phyloP scores from a whole-genome alignment of 208 protist species.

The Acanthamoeba healyi region DNA sequence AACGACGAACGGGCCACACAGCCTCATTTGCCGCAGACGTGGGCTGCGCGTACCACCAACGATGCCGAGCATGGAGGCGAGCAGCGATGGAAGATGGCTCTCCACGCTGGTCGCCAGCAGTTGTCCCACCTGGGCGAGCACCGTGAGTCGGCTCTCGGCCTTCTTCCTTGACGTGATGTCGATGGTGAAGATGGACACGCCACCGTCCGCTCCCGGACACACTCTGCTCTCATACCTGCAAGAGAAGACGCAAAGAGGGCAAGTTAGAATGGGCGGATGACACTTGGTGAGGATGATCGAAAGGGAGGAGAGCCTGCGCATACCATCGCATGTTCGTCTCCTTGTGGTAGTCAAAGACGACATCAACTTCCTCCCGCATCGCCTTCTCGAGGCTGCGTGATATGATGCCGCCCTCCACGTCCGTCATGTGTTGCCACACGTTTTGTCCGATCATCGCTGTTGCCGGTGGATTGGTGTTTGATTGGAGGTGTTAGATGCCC shows the following conservation, averaged over 20 bases:
- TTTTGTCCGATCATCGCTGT: slow-evolving; percentile 56
- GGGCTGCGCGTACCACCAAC: not conserved
- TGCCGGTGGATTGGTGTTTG: not conserved
- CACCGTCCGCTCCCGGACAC: not conserved
- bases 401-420: slow-evolving; percentile 24
- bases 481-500: not conserved
- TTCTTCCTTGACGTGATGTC: slow-evolving; percentile 48
- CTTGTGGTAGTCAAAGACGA: slow-evolving; percentile 37
- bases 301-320: too few relatives aligned
- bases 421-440: slow-evolving; percentile 55
- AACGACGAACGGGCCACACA: too few relatives aligned
- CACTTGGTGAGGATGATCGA: not conserved
- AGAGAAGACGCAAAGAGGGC: not conserved
- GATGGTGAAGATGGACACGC: not conserved
- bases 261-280: not conserved
- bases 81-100: slow-evolving; percentile 10
- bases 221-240: slow-evolving; percentile 16
- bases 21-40: too few relatives aligned
- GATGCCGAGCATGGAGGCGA: not conserved
- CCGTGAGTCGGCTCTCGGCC: not conserved
- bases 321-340: not conserved
- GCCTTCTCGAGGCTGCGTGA: slow-evolving; percentile 13
- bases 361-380: slow-evolving; percentile 29
- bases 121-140: not conserved
- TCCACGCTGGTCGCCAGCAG: slow-evolving; percentile 15